phyloP scores from a whole-genome alignment of 2,329 filamentous ascomycete genomes.

The Acrocalymma vagum region DNA sequence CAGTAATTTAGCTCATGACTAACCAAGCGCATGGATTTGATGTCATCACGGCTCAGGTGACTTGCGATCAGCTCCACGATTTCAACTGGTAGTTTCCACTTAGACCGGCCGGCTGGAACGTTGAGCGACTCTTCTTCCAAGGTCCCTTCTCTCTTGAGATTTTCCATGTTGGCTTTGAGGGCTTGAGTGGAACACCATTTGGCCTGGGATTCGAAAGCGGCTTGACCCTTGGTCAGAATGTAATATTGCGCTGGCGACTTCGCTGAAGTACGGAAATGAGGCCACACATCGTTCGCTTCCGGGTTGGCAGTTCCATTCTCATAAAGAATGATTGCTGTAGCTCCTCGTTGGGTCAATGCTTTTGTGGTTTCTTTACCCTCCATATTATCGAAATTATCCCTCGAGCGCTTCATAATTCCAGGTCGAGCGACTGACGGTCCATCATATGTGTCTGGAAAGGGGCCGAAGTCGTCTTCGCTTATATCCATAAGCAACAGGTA shows the following conservation, averaged over 20 bases:
- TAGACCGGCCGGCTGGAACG: slow-evolving; percentile 44
- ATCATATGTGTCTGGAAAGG: too few species aligned
- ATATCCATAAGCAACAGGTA: too few species aligned
- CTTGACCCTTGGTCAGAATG: slow-evolving; percentile 17
- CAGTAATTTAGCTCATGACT: slow-evolving; percentile 66
- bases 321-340: slow-evolving; percentile 35
- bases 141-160: slow-evolving; percentile 1
- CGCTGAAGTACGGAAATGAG: slow-evolving; percentile 34
- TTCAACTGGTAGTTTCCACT: slow-evolving; percentile 64
- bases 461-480: too few species aligned
- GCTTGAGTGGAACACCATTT: slow-evolving; percentile 8
- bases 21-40: slow-evolving; percentile 69
- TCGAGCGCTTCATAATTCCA: slow-evolving; percentile 23
- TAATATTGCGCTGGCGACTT: slow-evolving; percentile 38
- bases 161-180: slow-evolving; percentile 6
- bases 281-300: slow-evolving; percentile 47
- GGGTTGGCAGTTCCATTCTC: slow-evolving; percentile 21
- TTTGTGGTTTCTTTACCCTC: slow-evolving; percentile 19
- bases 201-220: not conserved
- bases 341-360: slow-evolving; percentile 25
- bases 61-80: slow-evolving; percentile 67
- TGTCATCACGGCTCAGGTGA: slow-evolving; percentile 65
- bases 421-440: not conserved
- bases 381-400: slow-evolving; percentile 23
- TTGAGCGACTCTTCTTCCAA: not conserved